Percentiles rank a stretch among this genome's conserved stretches.
phyloP scores from a whole-genome alignment of 2,329 filamentous ascomycete genomes.

The Fusarium algeriense region DNA sequence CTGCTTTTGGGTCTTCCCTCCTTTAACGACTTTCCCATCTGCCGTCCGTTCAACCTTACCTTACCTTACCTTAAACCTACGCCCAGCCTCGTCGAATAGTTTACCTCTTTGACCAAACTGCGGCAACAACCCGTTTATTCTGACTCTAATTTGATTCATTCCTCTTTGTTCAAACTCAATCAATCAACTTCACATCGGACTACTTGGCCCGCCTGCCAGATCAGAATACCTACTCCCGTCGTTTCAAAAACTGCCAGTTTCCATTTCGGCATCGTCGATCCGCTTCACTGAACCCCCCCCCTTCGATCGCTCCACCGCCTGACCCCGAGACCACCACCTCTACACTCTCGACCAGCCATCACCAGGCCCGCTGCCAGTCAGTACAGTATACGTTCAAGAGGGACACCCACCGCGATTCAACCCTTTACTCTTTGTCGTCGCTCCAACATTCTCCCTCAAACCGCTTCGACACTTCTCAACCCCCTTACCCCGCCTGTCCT shows the following conservation, averaged over 20 bases:
- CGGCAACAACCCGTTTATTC: slow-evolving; percentile 11
- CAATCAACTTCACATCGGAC: slow-evolving; percentile 14
- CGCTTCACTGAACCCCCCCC: slow-evolving; percentile 34
- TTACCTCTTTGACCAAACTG: slow-evolving; percentile 19
- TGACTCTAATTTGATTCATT: slow-evolving; percentile 18
- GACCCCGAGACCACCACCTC: slow-evolving; percentile 38
- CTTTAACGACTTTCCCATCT: slow-evolving; percentile 40
- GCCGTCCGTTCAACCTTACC: slow-evolving; percentile 34
- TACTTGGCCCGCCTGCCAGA: slow-evolving; percentile 38
- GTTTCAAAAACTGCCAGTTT: slow-evolving; percentile 5
- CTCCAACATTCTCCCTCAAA: slow-evolving; percentile 14
- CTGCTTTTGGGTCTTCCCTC: slow-evolving; percentile 22
- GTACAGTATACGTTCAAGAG: slow-evolving; percentile 17
- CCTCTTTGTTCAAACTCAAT: neutral
- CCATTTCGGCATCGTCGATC: slow-evolving; percentile 37
- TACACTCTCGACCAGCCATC: slow-evolving; percentile 31
- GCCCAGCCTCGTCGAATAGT: slow-evolving; percentile 34
- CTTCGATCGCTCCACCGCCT: slow-evolving; percentile 47
- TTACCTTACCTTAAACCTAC: slow-evolving; percentile 33
- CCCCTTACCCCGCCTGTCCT: slow-evolving; percentile 38
- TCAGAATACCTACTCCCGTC: neutral
- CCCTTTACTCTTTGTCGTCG: slow-evolving; percentile 15
- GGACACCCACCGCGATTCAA: slow-evolving; percentile 9
- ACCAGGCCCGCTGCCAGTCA: slow-evolving; percentile 23
- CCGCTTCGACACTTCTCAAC: slow-evolving; percentile 14